Evolutionary conservation across 768 basidiomycete species (phyloP).

Genomic region (Calocybe indica): DNA sequence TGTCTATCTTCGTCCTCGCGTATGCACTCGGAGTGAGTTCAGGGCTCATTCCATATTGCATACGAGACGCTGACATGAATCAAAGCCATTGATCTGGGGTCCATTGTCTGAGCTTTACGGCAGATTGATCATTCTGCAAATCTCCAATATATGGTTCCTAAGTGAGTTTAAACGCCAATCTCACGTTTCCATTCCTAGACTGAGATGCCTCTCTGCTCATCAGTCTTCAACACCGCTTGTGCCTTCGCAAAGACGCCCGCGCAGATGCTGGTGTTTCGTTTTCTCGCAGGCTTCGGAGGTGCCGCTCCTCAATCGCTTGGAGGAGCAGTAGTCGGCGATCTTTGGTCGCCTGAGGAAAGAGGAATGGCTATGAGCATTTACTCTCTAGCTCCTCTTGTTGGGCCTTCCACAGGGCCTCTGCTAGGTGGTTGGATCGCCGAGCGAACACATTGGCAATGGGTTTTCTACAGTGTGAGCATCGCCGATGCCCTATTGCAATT

Average conservation of each 20-base stretch:
- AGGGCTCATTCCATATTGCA: background rate
- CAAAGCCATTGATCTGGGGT: constrained; percentile 30
- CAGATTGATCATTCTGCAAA: constrained; percentile 43
- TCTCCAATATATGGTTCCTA: constrained; percentile 53
- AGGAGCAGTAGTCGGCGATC: constrained; percentile 49
- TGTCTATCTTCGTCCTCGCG: constrained; percentile 37
- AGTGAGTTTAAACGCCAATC: constrained; percentile 29
- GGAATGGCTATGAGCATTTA: constrained; percentile 49
- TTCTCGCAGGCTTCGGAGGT: constrained; percentile 60
- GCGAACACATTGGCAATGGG: constrained; percentile 51
- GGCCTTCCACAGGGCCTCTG: constrained; percentile 30
- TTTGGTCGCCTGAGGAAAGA: constrained; percentile 46
- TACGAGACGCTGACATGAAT: background rate
- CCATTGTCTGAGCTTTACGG: constrained; percentile 35
- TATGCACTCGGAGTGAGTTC: constrained; percentile 27
- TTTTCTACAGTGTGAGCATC: constrained; percentile 54
- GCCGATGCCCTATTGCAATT: constrained; percentile 40
- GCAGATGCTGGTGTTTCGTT: constrained; percentile 54
- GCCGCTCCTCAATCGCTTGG: constrained; percentile 58
- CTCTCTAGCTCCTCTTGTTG: constrained; percentile 49
- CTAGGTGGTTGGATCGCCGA: constrained; percentile 42
- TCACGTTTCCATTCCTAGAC: background rate
- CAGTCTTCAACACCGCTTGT: constrained; percentile 43
- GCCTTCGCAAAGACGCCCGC: constrained; percentile 45
- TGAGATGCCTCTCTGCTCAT: background rate